Conservation (phyloP, 306 rosid species). For the Gastrolobium villosum region DNA sequence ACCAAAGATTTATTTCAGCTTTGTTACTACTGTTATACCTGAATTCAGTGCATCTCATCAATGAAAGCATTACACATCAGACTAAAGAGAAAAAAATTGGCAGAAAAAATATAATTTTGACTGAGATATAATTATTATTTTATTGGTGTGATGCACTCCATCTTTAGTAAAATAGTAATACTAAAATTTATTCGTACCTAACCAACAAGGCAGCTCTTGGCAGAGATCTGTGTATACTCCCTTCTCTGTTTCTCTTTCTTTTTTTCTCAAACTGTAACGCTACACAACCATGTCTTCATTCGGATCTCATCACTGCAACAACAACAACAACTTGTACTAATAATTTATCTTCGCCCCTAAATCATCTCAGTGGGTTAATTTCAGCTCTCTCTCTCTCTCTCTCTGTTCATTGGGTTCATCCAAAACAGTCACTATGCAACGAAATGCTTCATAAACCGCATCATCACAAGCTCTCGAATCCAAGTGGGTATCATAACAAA, state of each 20-base stretch:
- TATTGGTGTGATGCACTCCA: too few species aligned
- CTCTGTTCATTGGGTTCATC: neutral
- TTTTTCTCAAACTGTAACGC: neutral
- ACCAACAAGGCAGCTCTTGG: too few species aligned
- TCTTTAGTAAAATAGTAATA: too few species aligned
- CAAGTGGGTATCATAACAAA: neutral
- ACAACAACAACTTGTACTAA: neutral
- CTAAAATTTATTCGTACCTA: too few species aligned
- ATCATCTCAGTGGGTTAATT: neutral
- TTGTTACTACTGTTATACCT: too few species aligned
- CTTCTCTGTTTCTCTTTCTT: neutral
- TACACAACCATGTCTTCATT: neutral
- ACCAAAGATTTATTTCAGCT: too few species aligned
- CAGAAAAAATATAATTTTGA: too few species aligned
- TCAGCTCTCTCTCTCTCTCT: neutral
- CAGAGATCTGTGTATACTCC: neutral
- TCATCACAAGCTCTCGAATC: constrained; percentile 11
- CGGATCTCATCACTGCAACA: constrained; percentile 25
- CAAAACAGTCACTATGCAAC: constrained; percentile 26
- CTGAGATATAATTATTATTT: too few species aligned
- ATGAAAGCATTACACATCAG: too few species aligned
- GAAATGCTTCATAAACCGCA: constrained; percentile 20
- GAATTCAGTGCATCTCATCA: too few species aligned
- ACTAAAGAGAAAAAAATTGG: too few species aligned
- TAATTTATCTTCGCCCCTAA: neutral